These are phyloP conservation scores for Penicillium verhagenii DNA, from an alignment of 495 filamentous ascomycete species.

Conservation along the genomic window DNA sequence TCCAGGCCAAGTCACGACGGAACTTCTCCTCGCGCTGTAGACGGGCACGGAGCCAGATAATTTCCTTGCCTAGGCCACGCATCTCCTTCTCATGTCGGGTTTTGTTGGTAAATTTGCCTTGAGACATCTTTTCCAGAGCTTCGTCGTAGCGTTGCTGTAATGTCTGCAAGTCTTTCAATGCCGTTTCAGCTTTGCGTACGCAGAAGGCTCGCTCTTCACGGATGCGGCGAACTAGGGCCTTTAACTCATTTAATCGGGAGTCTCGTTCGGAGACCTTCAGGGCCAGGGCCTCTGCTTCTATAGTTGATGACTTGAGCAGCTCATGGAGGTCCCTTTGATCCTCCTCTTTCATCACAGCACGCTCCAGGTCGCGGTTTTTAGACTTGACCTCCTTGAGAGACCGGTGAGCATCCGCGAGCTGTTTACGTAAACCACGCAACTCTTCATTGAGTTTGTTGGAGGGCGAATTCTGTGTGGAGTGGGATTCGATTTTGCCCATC, in stretches of 20 bases:
- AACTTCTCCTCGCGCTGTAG: constrained; percentile 77
- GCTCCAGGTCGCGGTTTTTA: constrained; percentile 50
- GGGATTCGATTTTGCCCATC: constrained; percentile 47
- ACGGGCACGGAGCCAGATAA: constrained; percentile 80
- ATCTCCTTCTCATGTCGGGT: constrained; percentile 76
- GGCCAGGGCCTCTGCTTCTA: constrained; percentile 63
- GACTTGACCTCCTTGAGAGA: constrained; percentile 56
- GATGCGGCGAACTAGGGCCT: constrained; percentile 53
- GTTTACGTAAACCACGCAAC: constrained; percentile 58
- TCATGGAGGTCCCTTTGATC: constrained; percentile 67
- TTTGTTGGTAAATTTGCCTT: constrained; percentile 42
- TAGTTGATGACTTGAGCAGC: constrained; percentile 62
- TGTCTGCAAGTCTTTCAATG: constrained; percentile 52
- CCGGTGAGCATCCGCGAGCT: constrained; percentile 61
- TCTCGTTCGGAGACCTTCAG: constrained; percentile 56
- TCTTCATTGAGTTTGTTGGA: constrained; percentile 58
- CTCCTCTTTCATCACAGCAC: constrained; percentile 48
- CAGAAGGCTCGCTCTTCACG: constrained; percentile 58
- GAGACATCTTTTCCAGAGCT: constrained; percentile 44
- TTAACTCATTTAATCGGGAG: constrained; percentile 53
- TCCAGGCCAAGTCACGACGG: constrained; percentile 73
- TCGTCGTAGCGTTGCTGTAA: constrained; percentile 54
- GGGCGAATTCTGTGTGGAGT: constrained; percentile 51
- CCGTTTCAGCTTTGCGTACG: constrained; percentile 46
- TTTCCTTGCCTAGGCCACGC: constrained; percentile 79